Percentiles rank a stretch among this genome's conserved stretches.
Conservation (phyloP, 805 yeast genomes). For the Sugiyamaella smithiae region DNA sequence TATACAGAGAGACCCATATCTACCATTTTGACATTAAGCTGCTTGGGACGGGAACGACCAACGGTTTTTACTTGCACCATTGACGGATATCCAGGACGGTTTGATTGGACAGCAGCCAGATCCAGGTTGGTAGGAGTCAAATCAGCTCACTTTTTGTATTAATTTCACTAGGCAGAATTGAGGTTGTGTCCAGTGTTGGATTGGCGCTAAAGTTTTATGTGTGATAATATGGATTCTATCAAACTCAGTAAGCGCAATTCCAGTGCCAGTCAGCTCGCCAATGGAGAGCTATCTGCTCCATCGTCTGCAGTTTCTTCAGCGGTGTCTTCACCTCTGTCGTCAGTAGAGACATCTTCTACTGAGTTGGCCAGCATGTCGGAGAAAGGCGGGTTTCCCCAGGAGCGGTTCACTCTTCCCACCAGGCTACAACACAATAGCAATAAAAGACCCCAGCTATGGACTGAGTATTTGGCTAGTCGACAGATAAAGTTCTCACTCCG, state of each 20-base stretch:
- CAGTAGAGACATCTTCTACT: not conserved
- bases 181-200: no score
- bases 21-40: no score
- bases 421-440: not conserved
- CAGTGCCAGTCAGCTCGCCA: not conserved
- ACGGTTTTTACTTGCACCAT: no score
- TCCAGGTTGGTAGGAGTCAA: no score
- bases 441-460: conserved; percentile 14
- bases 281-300: not conserved
- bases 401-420: not conserved
- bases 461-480: conserved; percentile 18
- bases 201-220: no score
- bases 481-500: conserved; percentile 32
- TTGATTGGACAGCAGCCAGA: no score
- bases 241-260: conserved; percentile 1
- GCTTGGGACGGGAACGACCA: no score
- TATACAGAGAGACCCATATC: not conserved
- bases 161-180: no score
- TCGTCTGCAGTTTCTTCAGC: conserved; percentile 7
- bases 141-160: no score
- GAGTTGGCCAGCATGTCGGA: conserved; percentile 1
- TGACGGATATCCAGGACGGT: no score
- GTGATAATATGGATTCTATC: not conserved
- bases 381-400: not conserved
- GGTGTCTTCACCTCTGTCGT: conserved; percentile 6